These are phyloP conservation scores for Azolla pinnata DNA, from an alignment of 75 land plant genomes.

Conservation along the genomic window DNA sequence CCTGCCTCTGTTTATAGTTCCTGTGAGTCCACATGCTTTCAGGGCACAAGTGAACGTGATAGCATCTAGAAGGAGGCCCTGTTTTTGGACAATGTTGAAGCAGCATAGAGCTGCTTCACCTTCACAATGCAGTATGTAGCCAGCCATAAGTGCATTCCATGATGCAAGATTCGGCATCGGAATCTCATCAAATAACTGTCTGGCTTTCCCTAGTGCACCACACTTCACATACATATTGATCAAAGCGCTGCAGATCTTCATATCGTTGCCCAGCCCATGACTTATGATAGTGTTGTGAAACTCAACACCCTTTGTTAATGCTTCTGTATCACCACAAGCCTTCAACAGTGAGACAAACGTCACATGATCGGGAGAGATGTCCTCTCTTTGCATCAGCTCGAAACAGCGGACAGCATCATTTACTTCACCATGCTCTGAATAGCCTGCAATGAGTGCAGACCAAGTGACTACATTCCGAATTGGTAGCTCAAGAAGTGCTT, in stretches of 20 bases:
- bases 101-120: conserved; percentile 24
- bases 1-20: conserved; percentile 13
- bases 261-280: too few species aligned
- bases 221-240: conserved; percentile 67
- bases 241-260: conserved; percentile 38
- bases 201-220: conserved; percentile 37
- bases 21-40: conserved; percentile 18
- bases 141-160: conserved; percentile 60
- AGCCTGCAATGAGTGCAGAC: too few species aligned
- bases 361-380: too few species aligned
- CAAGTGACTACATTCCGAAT: too few species aligned
- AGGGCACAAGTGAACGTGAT: conserved; percentile 19
- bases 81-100: conserved; percentile 29
- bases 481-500: too few species aligned
- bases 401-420: too few species aligned
- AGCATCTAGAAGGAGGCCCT: conserved; percentile 17
- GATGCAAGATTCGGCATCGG: conserved; percentile 40
- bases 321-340: too few species aligned
- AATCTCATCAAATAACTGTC: conserved; percentile 41
- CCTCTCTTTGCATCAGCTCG: too few species aligned
- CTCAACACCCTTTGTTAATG: too few species aligned
- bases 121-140: conserved; percentile 58
- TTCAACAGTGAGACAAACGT: too few species aligned
- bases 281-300: too few species aligned
- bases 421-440: too few species aligned